These are phyloP conservation scores for Cystobasidium pallidum DNA, from an alignment of 1,284 basidiomycete genomes.

Conservation along the genomic window DNA sequence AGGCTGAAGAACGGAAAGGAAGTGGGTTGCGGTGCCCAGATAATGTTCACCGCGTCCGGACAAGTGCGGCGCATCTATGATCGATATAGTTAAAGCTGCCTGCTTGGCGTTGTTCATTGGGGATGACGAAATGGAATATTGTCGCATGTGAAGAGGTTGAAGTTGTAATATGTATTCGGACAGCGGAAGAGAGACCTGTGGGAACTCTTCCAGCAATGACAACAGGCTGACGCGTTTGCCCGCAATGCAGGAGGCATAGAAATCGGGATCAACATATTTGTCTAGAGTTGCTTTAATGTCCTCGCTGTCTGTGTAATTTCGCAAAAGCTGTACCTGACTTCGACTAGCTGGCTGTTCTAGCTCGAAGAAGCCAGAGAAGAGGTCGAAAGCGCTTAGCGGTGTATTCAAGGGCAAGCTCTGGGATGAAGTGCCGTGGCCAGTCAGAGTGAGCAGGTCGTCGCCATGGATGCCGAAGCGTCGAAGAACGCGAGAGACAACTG, in stretches of 20 bases:
- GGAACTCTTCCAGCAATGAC: slow-evolving; percentile 8
- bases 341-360: background rate
- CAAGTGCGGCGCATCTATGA: slow-evolving; percentile 3
- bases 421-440: background rate
- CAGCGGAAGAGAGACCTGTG: background rate
- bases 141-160: background rate
- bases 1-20: slow-evolving; percentile 2
- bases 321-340: slow-evolving; percentile 6
- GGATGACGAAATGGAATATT: slow-evolving; percentile 5
- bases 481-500: background rate
- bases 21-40: background rate
- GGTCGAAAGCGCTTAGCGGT: slow-evolving; percentile 7
- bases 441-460: background rate
- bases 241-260: background rate
- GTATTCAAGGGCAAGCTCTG: background rate
- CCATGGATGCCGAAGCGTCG: slow-evolving; percentile 3
- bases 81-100: slow-evolving; percentile 1
- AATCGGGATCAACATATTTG: background rate
- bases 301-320: background rate
- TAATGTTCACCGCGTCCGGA: background rate
- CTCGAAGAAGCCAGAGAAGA: slow-evolving; percentile 4
- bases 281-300: background rate
- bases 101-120: background rate
- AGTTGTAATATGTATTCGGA: background rate
- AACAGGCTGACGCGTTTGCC: slow-evolving; percentile 5